phyloP scores from a whole-genome alignment of 192 early-diverging fungal species.

The Coemansia sp. region DNA sequence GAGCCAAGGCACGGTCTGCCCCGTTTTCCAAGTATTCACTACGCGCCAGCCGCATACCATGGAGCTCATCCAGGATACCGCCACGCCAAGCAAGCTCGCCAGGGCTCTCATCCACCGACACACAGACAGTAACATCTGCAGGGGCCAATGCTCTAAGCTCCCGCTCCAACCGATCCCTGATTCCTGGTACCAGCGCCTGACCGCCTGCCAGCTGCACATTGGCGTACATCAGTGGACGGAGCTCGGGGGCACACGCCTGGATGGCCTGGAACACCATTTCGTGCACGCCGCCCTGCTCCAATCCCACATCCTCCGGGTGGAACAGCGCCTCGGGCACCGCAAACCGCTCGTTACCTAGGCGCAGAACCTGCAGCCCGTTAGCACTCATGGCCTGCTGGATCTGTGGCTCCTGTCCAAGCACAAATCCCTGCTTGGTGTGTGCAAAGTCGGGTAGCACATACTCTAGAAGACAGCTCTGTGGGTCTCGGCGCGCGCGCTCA shows the following conservation, averaged over 20 bases:
- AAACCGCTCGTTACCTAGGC: constrained; percentile 96
- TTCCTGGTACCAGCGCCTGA: constrained; percentile 88
- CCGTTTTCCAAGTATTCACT: constrained; percentile 35
- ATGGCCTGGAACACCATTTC: constrained; percentile 89
- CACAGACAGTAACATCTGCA: constrained; percentile 14
- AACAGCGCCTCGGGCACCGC: constrained; percentile 95
- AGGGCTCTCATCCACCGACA: constrained; percentile 6
- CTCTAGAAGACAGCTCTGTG: constrained; percentile 9
- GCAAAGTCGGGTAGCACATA: constrained; percentile 50
- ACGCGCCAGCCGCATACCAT: constrained; percentile 18
- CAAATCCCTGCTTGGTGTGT: constrained; percentile 24
- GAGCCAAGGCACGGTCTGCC: constrained; percentile 14
- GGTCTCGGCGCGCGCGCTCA: constrained; percentile 27
- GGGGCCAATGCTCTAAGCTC: constrained; percentile 91
- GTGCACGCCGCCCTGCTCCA: constrained; percentile 90
- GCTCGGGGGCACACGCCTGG: constrained; percentile 85
- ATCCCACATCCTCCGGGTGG: constrained; percentile 87
- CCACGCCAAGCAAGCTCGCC: constrained; percentile 22
- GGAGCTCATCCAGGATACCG: background rate
- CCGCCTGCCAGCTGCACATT: constrained; percentile 93
- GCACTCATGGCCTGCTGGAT: background rate
- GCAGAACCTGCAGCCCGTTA: constrained; percentile 90
- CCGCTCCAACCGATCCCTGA: constrained; percentile 88
- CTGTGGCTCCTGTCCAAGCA: constrained; percentile 10
- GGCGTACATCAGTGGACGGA: constrained; percentile 83